Conservation (phyloP, 2,329 filamentous ascomycete genomes). For the Claviceps arundinis region DNA sequence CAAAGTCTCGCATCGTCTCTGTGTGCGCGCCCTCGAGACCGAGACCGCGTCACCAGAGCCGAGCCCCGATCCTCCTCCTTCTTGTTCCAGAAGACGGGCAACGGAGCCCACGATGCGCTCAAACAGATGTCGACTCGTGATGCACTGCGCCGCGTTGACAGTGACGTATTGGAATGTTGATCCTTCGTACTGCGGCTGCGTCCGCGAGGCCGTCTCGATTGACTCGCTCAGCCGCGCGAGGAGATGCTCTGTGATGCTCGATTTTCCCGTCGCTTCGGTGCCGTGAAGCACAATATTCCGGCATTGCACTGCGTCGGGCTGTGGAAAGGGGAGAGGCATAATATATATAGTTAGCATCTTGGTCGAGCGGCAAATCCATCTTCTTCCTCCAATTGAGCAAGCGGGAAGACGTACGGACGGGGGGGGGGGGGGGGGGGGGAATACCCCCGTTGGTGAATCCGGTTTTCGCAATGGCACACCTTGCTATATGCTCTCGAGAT, state of each 20-base stretch:
- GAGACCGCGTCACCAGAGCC: background rate
- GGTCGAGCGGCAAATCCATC: background rate
- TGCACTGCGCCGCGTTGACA: constrained; percentile 60
- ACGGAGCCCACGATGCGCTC: constrained; percentile 55
- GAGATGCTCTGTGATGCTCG: constrained; percentile 47
- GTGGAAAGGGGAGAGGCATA: background rate
- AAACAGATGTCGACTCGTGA: constrained; percentile 64
- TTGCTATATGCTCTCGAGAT: too few species aligned
- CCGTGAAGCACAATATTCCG: constrained; percentile 71
- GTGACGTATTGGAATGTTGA: constrained; percentile 41
- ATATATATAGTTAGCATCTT: background rate
- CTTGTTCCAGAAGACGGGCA: constrained; percentile 29
- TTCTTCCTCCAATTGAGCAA: background rate
- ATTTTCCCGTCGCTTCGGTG: constrained; percentile 78
- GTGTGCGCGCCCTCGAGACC: background rate
- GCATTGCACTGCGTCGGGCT: constrained; percentile 56
- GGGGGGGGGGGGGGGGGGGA: too few species aligned
- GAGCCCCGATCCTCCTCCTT: background rate
- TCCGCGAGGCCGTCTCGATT: constrained; percentile 6
- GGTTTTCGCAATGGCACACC: background rate
- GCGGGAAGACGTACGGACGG: too few species aligned
- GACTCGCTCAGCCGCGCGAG: constrained; percentile 14
- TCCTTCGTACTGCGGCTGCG: background rate
- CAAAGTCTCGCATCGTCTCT: constrained; percentile 61
- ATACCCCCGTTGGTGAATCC: too few species aligned